Conservation (phyloP, 306 rosid species). For the Luffa aegyptiaca region DNA sequence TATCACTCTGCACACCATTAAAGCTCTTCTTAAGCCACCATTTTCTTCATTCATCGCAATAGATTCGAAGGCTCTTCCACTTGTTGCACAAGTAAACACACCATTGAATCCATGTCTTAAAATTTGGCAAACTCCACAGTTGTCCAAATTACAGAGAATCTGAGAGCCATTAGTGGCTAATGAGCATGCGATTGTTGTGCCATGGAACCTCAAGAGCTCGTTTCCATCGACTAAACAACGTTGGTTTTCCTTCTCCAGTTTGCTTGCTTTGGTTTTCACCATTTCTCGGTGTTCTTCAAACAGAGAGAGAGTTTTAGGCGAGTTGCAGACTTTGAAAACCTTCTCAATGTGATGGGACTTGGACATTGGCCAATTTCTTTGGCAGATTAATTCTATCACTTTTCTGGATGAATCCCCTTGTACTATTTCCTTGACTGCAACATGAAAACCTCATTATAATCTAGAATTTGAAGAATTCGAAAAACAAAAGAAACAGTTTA, state of each 20-base stretch:
- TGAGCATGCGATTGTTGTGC: constrained; percentile 50
- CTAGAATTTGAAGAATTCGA: neutral
- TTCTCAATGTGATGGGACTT: constrained; percentile 21
- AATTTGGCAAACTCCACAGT: constrained; percentile 48
- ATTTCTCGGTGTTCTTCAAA: constrained; percentile 52
- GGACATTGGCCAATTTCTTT: constrained; percentile 17
- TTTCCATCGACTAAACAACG: constrained; percentile 66
- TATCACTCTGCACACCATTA: constrained; percentile 55
- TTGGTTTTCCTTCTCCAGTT: constrained; percentile 22
- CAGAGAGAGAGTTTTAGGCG: constrained; percentile 20
- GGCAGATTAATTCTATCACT: constrained; percentile 46
- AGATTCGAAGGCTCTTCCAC: constrained; percentile 38
- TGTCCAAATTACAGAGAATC: constrained; percentile 22
- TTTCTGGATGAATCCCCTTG: constrained; percentile 35
- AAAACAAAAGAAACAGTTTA: neutral
- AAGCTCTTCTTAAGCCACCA: constrained; percentile 19
- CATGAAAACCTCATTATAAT: neutral
- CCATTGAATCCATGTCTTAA: constrained; percentile 41
- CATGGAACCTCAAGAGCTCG: constrained; percentile 56
- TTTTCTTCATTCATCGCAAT: constrained; percentile 9
- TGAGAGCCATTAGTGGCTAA: constrained; percentile 26
- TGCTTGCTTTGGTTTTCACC: constrained; percentile 36
- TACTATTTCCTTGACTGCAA: constrained; percentile 33
- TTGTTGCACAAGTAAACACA: constrained; percentile 26
- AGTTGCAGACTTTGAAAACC: constrained; percentile 40